phyloP scores from a whole-genome alignment of 2,329 filamentous ascomycete species.

The Aspergillus brasiliensis region DNA sequence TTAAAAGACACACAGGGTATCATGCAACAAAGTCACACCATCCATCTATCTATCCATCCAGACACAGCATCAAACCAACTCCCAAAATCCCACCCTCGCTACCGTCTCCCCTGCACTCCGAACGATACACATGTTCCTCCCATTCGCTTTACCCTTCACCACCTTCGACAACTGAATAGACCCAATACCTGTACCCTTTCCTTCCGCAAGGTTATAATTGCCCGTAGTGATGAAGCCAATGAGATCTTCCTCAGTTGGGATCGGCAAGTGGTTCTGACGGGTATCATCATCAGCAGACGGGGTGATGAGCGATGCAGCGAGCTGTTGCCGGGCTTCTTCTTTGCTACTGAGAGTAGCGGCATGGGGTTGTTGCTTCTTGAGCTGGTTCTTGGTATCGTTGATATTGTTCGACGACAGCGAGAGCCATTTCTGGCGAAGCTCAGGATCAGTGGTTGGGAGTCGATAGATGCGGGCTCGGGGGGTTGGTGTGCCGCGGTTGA shows the following conservation, averaged over 20 bases:
- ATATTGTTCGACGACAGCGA: conserved; percentile 48
- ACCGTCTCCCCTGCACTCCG: conserved; percentile 76
- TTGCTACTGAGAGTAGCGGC: conserved; percentile 2
- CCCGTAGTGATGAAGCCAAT: conserved; percentile 91
- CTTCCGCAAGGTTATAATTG: conserved; percentile 76
- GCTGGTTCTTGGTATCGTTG: background rate
- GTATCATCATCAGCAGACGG: conserved; percentile 45
- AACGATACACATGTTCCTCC: conserved; percentile 66
- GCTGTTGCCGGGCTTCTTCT: conserved; percentile 29
- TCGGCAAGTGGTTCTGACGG: conserved; percentile 49
- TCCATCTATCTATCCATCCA: background rate
- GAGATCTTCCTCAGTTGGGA: conserved; percentile 74
- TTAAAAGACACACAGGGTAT: conserved; percentile 9
- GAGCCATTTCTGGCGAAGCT: conserved; percentile 73
- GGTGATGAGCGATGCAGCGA: conserved; percentile 36
- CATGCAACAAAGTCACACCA: conserved; percentile 1
- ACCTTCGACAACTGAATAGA: conserved; percentile 66
- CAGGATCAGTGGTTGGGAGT: conserved; percentile 61
- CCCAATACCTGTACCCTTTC: conserved; percentile 74
- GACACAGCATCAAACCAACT: conserved; percentile 54
- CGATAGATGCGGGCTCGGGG: conserved; percentile 83
- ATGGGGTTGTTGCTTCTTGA: background rate
- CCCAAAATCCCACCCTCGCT: conserved; percentile 79
- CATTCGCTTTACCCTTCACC: conserved; percentile 26
- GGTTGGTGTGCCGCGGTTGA: conserved; percentile 69